Evolutionary conservation across 192 early-diverging fungal genomes (phyloP).

Genomic region (Dissophora globulifera): DNA sequence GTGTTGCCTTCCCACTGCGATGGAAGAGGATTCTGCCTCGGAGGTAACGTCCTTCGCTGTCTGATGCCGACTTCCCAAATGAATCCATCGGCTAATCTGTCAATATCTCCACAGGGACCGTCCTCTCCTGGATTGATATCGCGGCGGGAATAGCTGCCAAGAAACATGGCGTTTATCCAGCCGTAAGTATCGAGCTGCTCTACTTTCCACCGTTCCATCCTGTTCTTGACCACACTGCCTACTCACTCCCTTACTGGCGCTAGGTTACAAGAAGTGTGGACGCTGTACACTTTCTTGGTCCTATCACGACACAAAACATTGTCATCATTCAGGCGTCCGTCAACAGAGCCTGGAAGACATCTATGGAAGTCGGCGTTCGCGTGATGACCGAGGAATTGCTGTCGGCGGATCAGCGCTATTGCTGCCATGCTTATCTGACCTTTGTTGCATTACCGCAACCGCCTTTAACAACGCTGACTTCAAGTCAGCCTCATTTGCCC

Average conservation of each 20-base stretch:
- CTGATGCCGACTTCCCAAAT: background rate
- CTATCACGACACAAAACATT: constrained; percentile 70
- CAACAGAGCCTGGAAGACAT: constrained; percentile 75
- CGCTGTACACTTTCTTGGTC: constrained; percentile 73
- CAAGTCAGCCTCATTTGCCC: background rate
- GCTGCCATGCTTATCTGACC: constrained; percentile 74
- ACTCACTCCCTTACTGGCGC: background rate
- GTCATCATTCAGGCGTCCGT: constrained; percentile 71
- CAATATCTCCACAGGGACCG: constrained; percentile 30
- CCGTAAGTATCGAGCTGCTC: constrained; percentile 57
- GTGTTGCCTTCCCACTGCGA: constrained; percentile 62
- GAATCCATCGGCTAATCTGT: too few relatives aligned
- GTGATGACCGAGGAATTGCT: constrained; percentile 74
- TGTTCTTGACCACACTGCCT: background rate
- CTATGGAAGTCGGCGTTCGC: constrained; percentile 78
- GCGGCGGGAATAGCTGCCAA: constrained; percentile 74
- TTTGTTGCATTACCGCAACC: constrained; percentile 64
- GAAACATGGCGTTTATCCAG: constrained; percentile 65
- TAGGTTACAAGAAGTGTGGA: constrained; percentile 76
- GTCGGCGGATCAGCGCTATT: constrained; percentile 63
- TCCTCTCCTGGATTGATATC: constrained; percentile 75
- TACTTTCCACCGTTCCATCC: background rate
- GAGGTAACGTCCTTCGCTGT: constrained; percentile 36
- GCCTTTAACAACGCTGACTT: constrained; percentile 11
- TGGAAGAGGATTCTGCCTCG: constrained; percentile 61